phyloP scores from a whole-genome alignment of 306 rosid genomes.

The Lathyrus tuberosus region DNA sequence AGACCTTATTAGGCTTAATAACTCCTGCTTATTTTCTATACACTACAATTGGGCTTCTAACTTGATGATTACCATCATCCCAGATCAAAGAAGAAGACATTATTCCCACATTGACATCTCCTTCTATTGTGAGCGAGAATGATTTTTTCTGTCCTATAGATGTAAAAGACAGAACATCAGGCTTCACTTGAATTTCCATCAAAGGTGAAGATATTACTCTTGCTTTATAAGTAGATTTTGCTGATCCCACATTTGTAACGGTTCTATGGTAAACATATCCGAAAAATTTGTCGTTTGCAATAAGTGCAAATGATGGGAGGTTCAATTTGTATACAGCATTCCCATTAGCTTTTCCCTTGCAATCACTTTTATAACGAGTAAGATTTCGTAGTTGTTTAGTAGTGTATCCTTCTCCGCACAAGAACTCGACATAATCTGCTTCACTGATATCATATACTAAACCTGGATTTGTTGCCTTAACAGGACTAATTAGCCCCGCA shows the following conservation, averaged over 20 bases:
- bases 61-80: constrained; percentile 44
- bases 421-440: constrained; percentile 42
- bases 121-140: constrained; percentile 37
- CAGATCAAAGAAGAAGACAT: constrained; percentile 44
- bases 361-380: constrained; percentile 13
- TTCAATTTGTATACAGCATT: constrained; percentile 38
- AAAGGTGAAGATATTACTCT: constrained; percentile 17
- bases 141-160: constrained; percentile 35
- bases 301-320: constrained; percentile 56
- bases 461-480: constrained; percentile 50
- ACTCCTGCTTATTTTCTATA: not conserved
- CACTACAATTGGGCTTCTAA: constrained; percentile 47
- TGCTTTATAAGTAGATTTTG: constrained; percentile 25
- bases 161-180: constrained; percentile 40
- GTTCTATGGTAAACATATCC: constrained; percentile 21
- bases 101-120: not conserved
- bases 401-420: constrained; percentile 49
- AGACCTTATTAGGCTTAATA: no score
- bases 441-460: constrained; percentile 43
- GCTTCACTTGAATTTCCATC: constrained; percentile 40
- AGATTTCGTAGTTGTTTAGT: not conserved
- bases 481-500: constrained; percentile 47
- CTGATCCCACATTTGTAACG: constrained; percentile 33
- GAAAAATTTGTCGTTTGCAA: not conserved
- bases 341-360: not conserved